phyloP scores from a whole-genome alignment of 2,329 filamentous ascomycete genomes.

The Eutypella sp. region DNA sequence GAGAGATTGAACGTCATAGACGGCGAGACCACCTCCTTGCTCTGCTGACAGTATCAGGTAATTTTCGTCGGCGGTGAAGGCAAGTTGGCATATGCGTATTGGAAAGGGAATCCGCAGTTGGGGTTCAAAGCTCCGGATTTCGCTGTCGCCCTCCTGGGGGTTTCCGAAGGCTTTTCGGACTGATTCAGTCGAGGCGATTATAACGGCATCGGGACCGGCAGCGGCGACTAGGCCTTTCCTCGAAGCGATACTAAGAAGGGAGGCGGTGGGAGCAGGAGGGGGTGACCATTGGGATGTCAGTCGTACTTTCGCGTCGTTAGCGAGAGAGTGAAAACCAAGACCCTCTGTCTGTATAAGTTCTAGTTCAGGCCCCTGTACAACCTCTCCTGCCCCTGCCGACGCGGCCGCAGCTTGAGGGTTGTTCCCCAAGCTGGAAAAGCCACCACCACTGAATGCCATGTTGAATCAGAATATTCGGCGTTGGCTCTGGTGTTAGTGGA shows the following conservation, averaged over 20 bases:
- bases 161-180: slow-evolving; percentile 70
- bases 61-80: slow-evolving; percentile 85
- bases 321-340: slow-evolving; percentile 76
- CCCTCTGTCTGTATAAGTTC: slow-evolving; percentile 79
- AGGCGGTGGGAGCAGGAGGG: slow-evolving; percentile 70
- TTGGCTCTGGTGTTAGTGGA: neutral
- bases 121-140: slow-evolving; percentile 66
- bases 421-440: slow-evolving; percentile 20
- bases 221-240: slow-evolving; percentile 78
- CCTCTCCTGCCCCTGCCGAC: slow-evolving; percentile 9
- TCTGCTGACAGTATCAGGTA: slow-evolving; percentile 81
- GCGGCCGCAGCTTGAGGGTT: slow-evolving; percentile 20
- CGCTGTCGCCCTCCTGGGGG: slow-evolving; percentile 53
- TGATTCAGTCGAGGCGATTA: slow-evolving; percentile 70
- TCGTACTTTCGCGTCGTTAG: slow-evolving; percentile 77
- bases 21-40: slow-evolving; percentile 71
- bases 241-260: slow-evolving; percentile 78
- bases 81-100: slow-evolving; percentile 76
- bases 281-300: slow-evolving; percentile 75
- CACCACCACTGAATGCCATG: slow-evolving; percentile 10
- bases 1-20: slow-evolving; percentile 72
- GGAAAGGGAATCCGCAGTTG: slow-evolving; percentile 69
- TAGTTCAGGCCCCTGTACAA: slow-evolving; percentile 59
- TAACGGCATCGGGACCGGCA: slow-evolving; percentile 74
- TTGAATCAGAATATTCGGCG: neutral